These are phyloP conservation scores for Blastocystis sp. DNA, from an alignment of 352 stramenopile genomes.

Conservation along the genomic window DNA sequence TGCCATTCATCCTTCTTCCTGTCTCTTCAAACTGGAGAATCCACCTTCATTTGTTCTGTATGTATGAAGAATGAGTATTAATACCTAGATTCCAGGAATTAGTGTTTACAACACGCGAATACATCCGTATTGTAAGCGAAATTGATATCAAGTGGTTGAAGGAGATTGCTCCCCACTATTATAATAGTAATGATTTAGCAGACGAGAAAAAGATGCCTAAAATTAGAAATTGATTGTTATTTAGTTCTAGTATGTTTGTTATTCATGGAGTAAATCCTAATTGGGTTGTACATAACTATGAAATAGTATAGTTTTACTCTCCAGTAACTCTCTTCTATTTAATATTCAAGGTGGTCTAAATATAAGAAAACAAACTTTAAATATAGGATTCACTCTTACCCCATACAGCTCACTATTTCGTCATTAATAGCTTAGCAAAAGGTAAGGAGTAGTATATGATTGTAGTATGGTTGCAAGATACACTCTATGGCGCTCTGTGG, in stretches of 20 bases:
- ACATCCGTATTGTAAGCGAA: conserved; percentile 91
- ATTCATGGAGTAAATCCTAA: background rate
- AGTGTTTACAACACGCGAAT: conserved; percentile 97
- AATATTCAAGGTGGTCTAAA: background rate
- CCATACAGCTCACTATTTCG: background rate
- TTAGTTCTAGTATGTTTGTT: conserved; percentile 3
- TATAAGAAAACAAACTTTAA: background rate
- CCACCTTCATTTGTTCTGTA: conserved; percentile 52
- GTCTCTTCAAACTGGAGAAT: conserved; percentile 76
- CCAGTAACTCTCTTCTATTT: background rate
- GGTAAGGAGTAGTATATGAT: background rate
- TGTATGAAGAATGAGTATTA: background rate
- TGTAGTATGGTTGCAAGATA: conserved; percentile 25
- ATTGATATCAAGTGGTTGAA: conserved; percentile 96
- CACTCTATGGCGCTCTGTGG: conserved; percentile 50
- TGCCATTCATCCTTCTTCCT: conserved; percentile 95
- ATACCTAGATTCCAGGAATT: conserved; percentile 88
- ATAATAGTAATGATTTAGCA: conserved; percentile 92
- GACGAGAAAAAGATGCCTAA: conserved; percentile 97
- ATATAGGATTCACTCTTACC: background rate
- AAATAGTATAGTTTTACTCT: background rate
- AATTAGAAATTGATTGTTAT: conserved; percentile 61
- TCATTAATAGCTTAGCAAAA: background rate
- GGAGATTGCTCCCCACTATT: conserved; percentile 98
- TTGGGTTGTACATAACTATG: background rate